These are phyloP conservation scores for Claviceps monticola DNA, from an alignment of 2,329 filamentous ascomycete species.

Conservation along the genomic window DNA sequence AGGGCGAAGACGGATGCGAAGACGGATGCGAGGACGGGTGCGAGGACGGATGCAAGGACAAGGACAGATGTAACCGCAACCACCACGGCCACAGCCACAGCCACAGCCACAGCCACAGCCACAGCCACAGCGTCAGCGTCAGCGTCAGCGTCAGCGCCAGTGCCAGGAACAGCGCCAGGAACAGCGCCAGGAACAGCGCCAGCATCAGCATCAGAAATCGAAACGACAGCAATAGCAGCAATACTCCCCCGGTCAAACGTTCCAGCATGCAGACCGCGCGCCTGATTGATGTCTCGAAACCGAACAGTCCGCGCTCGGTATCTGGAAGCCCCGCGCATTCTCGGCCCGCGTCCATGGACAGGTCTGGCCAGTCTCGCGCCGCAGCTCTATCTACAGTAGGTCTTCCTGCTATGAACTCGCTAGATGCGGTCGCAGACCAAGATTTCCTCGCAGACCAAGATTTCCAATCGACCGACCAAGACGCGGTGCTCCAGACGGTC, in stretches of 20 bases:
- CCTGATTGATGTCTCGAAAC: constrained; percentile 41
- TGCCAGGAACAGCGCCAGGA: too few species aligned
- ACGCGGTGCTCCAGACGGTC: background rate
- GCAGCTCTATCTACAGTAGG: constrained; percentile 26
- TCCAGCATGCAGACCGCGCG: constrained; percentile 41
- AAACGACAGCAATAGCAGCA: constrained; percentile 28
- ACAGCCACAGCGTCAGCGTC: too few species aligned
- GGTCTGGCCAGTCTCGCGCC: constrained; percentile 27
- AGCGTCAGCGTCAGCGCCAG: too few species aligned
- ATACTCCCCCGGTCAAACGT: constrained; percentile 24
- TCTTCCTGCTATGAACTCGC: constrained; percentile 23
- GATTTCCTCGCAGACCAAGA: constrained; percentile 18
- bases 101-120: too few species aligned
- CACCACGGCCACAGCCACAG: too few species aligned
- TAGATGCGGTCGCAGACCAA: constrained; percentile 24
- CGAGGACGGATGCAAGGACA: too few species aligned
- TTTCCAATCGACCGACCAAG: background rate
- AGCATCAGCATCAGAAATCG: too few species aligned
- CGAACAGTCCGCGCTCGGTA: constrained; percentile 30
- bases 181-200: too few species aligned
- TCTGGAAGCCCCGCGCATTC: constrained; percentile 37
- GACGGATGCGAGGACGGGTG: too few species aligned
- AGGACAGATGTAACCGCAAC: too few species aligned
- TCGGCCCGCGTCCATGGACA: constrained; percentile 33
- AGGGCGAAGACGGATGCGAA: too few species aligned